A percentile compares a stretch with the other conserved stretches of the same genome.
Evolutionary conservation across 208 protist species (phyloP).

Genomic region (Leishmania braziliensis): DNA sequence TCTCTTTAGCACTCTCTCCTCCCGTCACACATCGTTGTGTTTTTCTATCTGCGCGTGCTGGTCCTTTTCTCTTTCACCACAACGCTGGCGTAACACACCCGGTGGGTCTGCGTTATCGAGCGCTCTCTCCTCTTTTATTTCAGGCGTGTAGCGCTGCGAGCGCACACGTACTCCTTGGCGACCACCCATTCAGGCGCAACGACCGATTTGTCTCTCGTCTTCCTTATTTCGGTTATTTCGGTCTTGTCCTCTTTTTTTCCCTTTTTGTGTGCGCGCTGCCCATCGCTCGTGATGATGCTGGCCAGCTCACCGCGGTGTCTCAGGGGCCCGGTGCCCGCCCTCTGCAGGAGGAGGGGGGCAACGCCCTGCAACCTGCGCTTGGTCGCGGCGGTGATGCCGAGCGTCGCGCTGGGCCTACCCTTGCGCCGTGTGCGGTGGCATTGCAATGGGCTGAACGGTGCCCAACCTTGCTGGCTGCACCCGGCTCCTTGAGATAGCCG

Average conservation of each 20-base stretch:
- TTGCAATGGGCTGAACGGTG: neutral
- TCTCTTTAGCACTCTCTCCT: too few species aligned
- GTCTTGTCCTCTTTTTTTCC: neutral
- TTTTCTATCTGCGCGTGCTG: neutral
- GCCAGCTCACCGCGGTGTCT: too few species aligned
- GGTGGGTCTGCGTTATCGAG: neutral
- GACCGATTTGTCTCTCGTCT: neutral
- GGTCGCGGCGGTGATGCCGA: neutral
- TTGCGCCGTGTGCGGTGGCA: neutral
- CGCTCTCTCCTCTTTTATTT: neutral
- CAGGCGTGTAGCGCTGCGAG: neutral
- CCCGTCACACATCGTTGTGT: neutral
- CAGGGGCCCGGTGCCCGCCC: too few species aligned
- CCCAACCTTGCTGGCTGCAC: neutral
- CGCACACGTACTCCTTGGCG: neutral
- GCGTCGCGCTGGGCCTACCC: neutral
- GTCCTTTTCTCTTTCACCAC: neutral
- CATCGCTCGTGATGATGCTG: neutral
- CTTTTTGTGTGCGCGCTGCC: neutral
- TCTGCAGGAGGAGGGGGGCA: too few species aligned
- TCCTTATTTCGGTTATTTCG: neutral
- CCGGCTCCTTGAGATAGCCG: neutral
- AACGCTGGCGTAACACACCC: neutral
- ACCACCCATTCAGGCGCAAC: neutral
- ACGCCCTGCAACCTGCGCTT: too few species aligned